Conservation (phyloP, 2,329 filamentous ascomycete species). For the Ceratocystis cubensis region DNA sequence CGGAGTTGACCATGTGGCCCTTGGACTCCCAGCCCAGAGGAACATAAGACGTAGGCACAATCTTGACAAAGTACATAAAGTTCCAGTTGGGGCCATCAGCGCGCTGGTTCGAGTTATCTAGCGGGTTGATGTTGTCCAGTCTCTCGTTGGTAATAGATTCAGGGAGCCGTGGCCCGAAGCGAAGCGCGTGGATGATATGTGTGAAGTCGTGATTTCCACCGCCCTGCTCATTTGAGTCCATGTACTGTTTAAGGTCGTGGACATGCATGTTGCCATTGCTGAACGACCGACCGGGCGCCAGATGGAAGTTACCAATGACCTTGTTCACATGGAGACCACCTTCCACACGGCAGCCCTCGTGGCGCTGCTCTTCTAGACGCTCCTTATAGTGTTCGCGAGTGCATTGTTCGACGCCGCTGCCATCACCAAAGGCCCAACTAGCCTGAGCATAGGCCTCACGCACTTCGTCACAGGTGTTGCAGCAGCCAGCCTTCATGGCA, state of each 20-base stretch:
- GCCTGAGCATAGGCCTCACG: conserved; percentile 81
- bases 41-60: conserved; percentile 89
- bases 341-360: conserved; percentile 89
- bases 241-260: conserved; percentile 94
- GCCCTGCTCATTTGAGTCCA: conserved; percentile 45
- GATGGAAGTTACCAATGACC: conserved; percentile 96
- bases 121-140: conserved; percentile 47
- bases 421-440: conserved; percentile 87
- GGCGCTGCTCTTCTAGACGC: conserved; percentile 71
- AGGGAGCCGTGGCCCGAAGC: conserved; percentile 85
- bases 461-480: conserved; percentile 94
- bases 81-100: conserved; percentile 79
- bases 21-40: conserved; percentile 76
- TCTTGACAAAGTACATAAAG: conserved; percentile 99
- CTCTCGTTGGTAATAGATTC: conserved; percentile 50
- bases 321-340: conserved; percentile 92
- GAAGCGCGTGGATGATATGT: conserved; percentile 75
- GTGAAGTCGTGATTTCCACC: conserved; percentile 70
- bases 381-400: conserved; percentile 87
- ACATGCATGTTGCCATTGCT: conserved; percentile 95
- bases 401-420: conserved; percentile 90
- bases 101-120: conserved; percentile 66
- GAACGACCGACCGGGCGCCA: conserved; percentile 91
- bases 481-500: conserved; percentile 74
- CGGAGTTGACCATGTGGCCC: conserved; percentile 32